Evolutionary conservation across 164 flowering plant genomes (phyloP), one percentile per base, ranked within the genome.

Genomic region (Berberis thunbergii): DNA sequence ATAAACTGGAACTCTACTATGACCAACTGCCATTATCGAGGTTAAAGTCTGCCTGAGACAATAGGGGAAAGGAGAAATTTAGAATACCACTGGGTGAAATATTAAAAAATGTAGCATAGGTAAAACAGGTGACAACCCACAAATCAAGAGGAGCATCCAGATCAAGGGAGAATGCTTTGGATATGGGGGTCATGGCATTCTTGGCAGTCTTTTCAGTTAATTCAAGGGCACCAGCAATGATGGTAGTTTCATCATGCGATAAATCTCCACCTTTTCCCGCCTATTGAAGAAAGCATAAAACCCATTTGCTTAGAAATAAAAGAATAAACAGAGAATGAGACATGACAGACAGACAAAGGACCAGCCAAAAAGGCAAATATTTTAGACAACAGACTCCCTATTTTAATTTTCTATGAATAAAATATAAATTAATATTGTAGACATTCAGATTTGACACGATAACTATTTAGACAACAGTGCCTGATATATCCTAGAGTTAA

Each of bases 201-300:
- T 87, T 87, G 57, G 87, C 95, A 48, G 88, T 89, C 80, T 89
- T 93, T 73, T 86, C 97, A 66, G 96, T 93, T 76, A 93, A 67
- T 67, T 89, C 94, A 67, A 93, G 90, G 45, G 98, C 96, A 42
- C 98, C 98, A 59, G 86, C 84, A 49, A 93, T 89, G 65, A 93
- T 89, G 41, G 98, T 92, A 53, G 98, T 89, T 76, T 93, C 98
- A 72, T 93, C 98, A 80, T 89, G 97, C 3, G 98, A 83, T 67
- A 93, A 79, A 73, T 93, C 98, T 54, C 98, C 96, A 60, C 98
- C 98, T 84, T 86, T 93, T 49, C 98, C 98, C 67, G 96, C 98
- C 97, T 89, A 75, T 54, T 62, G 40, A 66, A 62, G 54, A 61
- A 26, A 26, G 0, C 26, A 26, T 0, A 0, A 60, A 46, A 57